Conservation (phyloP, 495 filamentous ascomycete genomes). For the Thozetella sp. region DNA sequence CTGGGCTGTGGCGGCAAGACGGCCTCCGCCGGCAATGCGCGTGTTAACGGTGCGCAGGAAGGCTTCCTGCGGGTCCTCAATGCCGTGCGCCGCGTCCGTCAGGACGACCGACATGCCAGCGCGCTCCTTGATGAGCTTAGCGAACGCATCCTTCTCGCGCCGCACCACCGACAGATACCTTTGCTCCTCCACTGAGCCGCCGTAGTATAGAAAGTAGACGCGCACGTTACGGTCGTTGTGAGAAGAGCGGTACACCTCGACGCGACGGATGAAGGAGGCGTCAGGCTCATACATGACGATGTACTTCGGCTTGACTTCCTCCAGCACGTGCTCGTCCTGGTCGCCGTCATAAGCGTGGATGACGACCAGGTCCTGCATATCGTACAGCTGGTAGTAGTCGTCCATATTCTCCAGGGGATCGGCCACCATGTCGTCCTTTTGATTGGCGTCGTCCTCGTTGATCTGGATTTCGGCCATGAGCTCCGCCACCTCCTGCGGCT, state of each 20-base stretch:
- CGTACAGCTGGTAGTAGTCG: slow-evolving; percentile 90
- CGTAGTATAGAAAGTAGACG: slow-evolving; percentile 96
- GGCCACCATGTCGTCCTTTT: slow-evolving; percentile 73
- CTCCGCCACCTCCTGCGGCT: slow-evolving; percentile 47
- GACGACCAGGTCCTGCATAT: slow-evolving; percentile 86
- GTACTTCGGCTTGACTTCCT: slow-evolving; percentile 90
- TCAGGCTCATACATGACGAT: slow-evolving; percentile 99
- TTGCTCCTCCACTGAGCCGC: slow-evolving; percentile 93
- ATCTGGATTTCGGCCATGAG: slow-evolving; percentile 71
- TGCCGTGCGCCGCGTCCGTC: slow-evolving; percentile 64
- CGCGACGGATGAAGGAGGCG: slow-evolving; percentile 88
- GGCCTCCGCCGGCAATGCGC: slow-evolving; percentile 91
- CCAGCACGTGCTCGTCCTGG: slow-evolving; percentile 92
- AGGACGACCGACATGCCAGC: slow-evolving; percentile 90
- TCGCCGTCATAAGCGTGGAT: slow-evolving; percentile 91
- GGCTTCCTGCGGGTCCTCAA: slow-evolving; percentile 84
- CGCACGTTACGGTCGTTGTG: slow-evolving; percentile 86
- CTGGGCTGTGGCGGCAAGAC: slow-evolving; percentile 81
- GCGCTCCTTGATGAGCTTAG: slow-evolving; percentile 89
- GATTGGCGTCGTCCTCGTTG: slow-evolving; percentile 77
- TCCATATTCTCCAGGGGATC: slow-evolving; percentile 89
- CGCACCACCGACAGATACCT: slow-evolving; percentile 87
- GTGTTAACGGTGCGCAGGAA: slow-evolving; percentile 97
- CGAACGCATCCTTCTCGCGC: slow-evolving; percentile 94
- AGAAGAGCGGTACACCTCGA: slow-evolving; percentile 95